These are phyloP conservation scores for Metarhizium guizhouense DNA, from an alignment of 2,329 filamentous ascomycete species.

Conservation along the genomic window DNA sequence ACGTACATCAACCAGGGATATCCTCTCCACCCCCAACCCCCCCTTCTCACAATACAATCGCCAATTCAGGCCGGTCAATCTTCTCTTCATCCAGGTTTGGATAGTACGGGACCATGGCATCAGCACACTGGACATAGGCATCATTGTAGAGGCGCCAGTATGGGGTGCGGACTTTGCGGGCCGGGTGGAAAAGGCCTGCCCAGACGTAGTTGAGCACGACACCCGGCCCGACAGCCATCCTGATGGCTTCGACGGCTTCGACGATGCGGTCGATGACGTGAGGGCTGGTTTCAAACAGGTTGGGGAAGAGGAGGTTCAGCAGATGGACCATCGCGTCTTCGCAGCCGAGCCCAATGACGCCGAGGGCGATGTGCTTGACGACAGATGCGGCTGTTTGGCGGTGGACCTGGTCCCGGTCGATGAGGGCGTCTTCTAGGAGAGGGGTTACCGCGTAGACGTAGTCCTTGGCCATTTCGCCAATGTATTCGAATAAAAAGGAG, in stretches of 20 bases:
- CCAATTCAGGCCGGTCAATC: constrained; percentile 69
- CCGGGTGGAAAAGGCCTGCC: constrained; percentile 95
- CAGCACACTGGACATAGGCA: constrained; percentile 86
- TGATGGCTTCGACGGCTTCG: constrained; percentile 92
- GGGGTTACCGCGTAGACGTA: constrained; percentile 98
- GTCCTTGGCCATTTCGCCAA: constrained; percentile 98
- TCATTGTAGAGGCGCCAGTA: constrained; percentile 98
- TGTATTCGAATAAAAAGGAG: constrained; percentile 97
- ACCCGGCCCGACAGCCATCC: constrained; percentile 86
- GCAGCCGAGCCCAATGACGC: constrained; percentile 93
- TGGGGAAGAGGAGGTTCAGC: constrained; percentile 91
- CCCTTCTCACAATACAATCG: constrained; percentile 63
- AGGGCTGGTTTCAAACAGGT: constrained; percentile 93
- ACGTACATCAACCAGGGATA: not conserved
- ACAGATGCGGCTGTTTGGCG: constrained; percentile 93
- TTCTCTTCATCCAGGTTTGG: constrained; percentile 76
- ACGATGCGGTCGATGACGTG: constrained; percentile 98
- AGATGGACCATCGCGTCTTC: constrained; percentile 98
- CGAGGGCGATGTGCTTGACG: constrained; percentile 94
- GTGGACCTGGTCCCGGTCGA: constrained; percentile 96
- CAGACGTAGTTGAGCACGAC: constrained; percentile 96
- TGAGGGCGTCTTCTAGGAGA: constrained; percentile 89
- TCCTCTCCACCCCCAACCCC: not conserved
- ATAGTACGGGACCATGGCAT: constrained; percentile 95
- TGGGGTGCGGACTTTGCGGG: constrained; percentile 84